Evolutionary conservation across 2,329 filamentous ascomycete genomes (phyloP).

Genomic region (Apiospora koreana): DNA sequence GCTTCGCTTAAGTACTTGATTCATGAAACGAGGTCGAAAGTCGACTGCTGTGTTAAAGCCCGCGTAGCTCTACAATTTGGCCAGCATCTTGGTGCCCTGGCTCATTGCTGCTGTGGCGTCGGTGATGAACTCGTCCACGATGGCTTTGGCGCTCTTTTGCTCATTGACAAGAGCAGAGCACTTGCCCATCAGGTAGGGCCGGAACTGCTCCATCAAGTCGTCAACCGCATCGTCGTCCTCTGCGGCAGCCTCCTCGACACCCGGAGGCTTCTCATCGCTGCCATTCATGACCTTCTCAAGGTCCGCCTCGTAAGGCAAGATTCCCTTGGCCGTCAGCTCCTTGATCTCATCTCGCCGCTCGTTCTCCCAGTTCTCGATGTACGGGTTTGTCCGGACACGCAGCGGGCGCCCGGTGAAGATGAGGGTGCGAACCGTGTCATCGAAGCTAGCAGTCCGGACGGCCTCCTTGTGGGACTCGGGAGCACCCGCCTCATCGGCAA

Average conservation of each 20-base stretch:
- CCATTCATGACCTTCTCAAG: constrained; percentile 75
- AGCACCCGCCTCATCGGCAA: constrained; percentile 91
- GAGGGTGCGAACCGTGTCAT: constrained; percentile 95
- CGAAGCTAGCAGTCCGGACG: constrained; percentile 85
- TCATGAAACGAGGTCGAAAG: not conserved
- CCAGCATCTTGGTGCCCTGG: constrained; percentile 66
- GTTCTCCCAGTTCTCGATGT: constrained; percentile 95
- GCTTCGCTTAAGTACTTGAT: not conserved
- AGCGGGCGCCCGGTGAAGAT: constrained; percentile 98
- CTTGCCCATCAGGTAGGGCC: constrained; percentile 75
- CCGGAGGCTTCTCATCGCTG: constrained; percentile 40
- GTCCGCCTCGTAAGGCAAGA: constrained; percentile 92
- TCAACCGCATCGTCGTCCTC: constrained; percentile 71
- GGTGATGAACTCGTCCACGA: constrained; percentile 90
- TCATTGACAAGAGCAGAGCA: constrained; percentile 92
- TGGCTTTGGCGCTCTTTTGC: constrained; percentile 85
- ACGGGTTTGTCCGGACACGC: constrained; percentile 89
- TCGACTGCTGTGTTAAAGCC: not conserved
- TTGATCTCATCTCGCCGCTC: constrained; percentile 91
- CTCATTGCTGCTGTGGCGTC: constrained; percentile 75
- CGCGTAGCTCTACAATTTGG: constrained; percentile 62
- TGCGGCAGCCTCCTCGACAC: constrained; percentile 56
- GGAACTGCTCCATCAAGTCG: constrained; percentile 78
- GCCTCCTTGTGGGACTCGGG: constrained; percentile 94
- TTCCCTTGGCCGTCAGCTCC: constrained; percentile 83